phyloP scores from a whole-genome alignment of 495 filamentous ascomycete species.

The Durotheca rogersii region DNA sequence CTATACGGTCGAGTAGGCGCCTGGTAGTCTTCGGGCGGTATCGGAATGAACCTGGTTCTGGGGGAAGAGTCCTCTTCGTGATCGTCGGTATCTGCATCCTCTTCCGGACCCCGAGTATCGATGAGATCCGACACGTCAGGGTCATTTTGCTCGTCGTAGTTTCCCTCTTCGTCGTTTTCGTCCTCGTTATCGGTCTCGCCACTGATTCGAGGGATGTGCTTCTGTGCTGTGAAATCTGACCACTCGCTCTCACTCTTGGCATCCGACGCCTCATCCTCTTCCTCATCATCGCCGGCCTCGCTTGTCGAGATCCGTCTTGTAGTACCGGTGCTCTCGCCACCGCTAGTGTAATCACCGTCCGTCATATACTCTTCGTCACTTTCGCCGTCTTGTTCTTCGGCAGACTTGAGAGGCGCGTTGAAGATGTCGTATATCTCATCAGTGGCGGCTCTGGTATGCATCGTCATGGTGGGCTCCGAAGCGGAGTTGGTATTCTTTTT shows the following conservation, averaged over 20 bases:
- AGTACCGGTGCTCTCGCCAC: constrained; percentile 75
- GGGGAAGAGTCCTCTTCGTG: constrained; percentile 35
- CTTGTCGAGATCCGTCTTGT: constrained; percentile 60
- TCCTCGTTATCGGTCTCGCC: constrained; percentile 33
- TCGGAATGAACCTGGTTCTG: constrained; percentile 56
- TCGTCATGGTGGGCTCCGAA: constrained; percentile 89
- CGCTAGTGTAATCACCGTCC: constrained; percentile 77
- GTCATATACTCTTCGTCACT: constrained; percentile 67
- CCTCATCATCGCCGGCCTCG: constrained; percentile 47
- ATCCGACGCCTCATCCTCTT: constrained; percentile 53
- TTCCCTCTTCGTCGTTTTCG: too few relatives aligned
- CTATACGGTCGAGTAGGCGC: constrained; percentile 72
- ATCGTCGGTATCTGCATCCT: constrained; percentile 26
- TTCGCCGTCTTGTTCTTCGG: constrained; percentile 42
- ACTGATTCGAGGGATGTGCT: constrained; percentile 63
- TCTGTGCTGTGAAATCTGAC: constrained; percentile 79
- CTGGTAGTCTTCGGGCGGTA: constrained; percentile 84
- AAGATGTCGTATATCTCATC: constrained; percentile 98
- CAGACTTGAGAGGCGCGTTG: constrained; percentile 76
- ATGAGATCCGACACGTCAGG: constrained; percentile 16
- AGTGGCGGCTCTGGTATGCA: constrained; percentile 91
- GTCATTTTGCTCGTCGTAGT: constrained; percentile 28
- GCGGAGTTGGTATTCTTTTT: constrained; percentile 58
- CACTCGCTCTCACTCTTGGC: constrained; percentile 74
- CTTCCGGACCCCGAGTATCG: constrained; percentile 16